These are phyloP conservation scores for Colletotrichum phormii DNA, from an alignment of 2,329 filamentous ascomycete genomes.

Conservation along the genomic window DNA sequence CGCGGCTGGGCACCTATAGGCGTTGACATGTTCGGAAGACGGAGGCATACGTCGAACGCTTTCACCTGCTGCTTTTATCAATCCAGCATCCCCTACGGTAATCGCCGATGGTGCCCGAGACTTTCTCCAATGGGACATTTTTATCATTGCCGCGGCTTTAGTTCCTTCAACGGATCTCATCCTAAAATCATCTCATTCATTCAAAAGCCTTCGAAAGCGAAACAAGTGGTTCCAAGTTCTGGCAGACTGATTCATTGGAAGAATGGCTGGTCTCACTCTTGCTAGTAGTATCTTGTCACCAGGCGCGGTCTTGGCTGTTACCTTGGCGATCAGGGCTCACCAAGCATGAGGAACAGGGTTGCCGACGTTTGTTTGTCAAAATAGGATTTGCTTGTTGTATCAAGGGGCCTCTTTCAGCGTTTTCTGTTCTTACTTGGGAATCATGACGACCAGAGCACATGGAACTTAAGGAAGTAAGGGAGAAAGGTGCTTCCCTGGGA, in stretches of 20 bases:
- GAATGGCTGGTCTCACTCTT: not conserved
- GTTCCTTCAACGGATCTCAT: constrained; percentile 5
- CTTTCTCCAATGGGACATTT: constrained; percentile 3
- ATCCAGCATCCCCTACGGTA: not conserved
- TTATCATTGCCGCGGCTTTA: constrained; percentile 8
- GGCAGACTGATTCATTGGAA: not conserved
- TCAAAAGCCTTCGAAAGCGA: not conserved
- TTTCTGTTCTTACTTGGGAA: too few species aligned
- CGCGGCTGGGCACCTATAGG: not conserved
- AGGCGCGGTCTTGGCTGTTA: not conserved
- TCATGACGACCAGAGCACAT: too few species aligned
- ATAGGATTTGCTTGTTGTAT: too few species aligned
- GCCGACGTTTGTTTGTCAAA: too few species aligned
- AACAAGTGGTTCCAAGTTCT: not conserved
- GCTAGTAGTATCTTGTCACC: not conserved
- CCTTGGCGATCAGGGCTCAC: not conserved
- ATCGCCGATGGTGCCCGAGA: constrained; percentile 18
- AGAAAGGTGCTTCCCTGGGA: too few species aligned
- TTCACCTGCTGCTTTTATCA: not conserved
- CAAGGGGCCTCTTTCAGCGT: too few species aligned
- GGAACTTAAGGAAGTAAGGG: too few species aligned
- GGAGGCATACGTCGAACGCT: not conserved
- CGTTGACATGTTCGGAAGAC: not conserved
- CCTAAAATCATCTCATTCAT: not conserved
- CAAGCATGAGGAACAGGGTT: too few species aligned